These are phyloP conservation scores for Voacanga thouarsii DNA, from an alignment of 257 asterid genomes.

Conservation along the genomic window DNA sequence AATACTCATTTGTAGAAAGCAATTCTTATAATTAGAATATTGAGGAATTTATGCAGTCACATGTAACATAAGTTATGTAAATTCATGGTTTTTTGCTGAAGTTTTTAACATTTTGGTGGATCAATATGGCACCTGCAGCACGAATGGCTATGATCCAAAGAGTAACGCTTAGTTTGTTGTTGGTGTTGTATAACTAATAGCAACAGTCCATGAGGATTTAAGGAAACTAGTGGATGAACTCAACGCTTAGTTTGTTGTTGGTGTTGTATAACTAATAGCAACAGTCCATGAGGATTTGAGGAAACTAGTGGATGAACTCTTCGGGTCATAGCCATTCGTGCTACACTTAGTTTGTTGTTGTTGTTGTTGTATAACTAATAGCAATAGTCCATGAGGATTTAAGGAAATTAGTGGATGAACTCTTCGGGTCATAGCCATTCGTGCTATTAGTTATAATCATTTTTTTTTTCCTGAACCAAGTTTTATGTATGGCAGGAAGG, in stretches of 20 bases:
- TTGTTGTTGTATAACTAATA: too few species aligned
- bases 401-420: too few species aligned
- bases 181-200: too few species aligned
- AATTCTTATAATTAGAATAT: not conserved
- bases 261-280: too few species aligned
- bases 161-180: constrained; percentile 89
- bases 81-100: not conserved
- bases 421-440: too few species aligned
- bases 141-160: constrained; percentile 85
- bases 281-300: too few species aligned
- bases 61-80: not conserved
- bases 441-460: not conserved
- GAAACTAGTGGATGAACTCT: too few species aligned
- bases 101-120: not conserved
- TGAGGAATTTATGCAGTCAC: too few species aligned
- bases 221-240: constrained; percentile 81
- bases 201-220: too few species aligned
- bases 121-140: constrained; percentile 79
- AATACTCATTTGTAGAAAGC: not conserved
- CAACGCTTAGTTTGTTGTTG: too few species aligned
- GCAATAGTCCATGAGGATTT: constrained; percentile 51
- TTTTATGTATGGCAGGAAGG: constrained; percentile 37
- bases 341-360: too few species aligned
- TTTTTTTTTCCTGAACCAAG: not conserved
- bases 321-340: too few species aligned